These are phyloP conservation scores for Alliaria petiolata DNA, from an alignment of 345 rosid species.

Conservation along the genomic window DNA sequence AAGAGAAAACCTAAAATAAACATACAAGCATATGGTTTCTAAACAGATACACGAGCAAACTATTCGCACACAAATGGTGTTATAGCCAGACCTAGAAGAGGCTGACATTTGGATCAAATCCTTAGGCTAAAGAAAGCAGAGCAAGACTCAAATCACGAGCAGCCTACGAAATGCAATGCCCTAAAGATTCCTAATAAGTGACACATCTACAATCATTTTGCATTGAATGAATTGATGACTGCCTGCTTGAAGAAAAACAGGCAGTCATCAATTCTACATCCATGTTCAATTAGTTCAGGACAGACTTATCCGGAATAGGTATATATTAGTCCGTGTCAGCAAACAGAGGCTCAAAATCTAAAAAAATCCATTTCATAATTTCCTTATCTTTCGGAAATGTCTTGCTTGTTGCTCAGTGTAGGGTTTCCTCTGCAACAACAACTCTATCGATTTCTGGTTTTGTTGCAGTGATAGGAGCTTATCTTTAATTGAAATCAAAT, in stretches of 20 bases:
- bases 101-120: not conserved
- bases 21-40: not conserved
- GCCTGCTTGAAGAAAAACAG: not conserved
- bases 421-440: no score
- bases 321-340: not conserved
- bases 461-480: no score
- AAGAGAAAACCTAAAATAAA: not conserved
- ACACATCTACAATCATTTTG: not conserved
- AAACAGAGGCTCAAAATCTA: no score
- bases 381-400: no score
- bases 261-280: no score
- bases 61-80: not conserved
- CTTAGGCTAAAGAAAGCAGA: not conserved
- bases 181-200: not conserved
- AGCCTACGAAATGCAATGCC: not conserved
- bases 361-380: no score
- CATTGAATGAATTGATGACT: not conserved
- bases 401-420: no score
- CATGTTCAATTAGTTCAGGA: no score
- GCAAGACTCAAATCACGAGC: not conserved
- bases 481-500: no score
- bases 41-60: not conserved
- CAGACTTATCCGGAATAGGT: no score
- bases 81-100: not conserved
- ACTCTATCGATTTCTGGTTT: no score